phyloP scores from a whole-genome alignment of 805 yeast species.

The Limtongozyma cylindracea region DNA sequence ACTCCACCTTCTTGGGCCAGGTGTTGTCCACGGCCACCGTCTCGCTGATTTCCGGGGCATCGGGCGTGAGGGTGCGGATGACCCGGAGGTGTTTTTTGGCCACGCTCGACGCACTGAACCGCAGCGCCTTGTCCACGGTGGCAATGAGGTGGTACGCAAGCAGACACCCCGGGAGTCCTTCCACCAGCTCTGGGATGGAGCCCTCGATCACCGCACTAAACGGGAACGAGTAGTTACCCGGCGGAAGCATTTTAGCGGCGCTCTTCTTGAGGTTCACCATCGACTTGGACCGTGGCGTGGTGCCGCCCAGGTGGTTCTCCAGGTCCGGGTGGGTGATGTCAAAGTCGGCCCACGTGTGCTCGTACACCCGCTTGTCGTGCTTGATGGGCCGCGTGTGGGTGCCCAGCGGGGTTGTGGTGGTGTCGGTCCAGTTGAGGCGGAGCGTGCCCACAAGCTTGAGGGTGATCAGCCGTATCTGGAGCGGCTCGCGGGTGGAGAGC shows the following conservation, averaged over 20 bases:
- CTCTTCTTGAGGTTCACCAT: conserved; percentile 15
- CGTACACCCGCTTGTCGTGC: conserved; percentile 41
- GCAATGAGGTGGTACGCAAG: conserved; percentile 55
- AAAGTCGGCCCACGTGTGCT: conserved; percentile 53
- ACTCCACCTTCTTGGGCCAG: conserved; percentile 89
- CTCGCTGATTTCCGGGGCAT: conserved; percentile 68
- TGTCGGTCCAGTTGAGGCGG: conserved; percentile 39
- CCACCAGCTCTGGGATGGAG: conserved; percentile 62
- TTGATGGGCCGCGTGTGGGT: conserved; percentile 9
- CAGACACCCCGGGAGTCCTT: conserved; percentile 67
- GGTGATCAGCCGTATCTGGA: conserved; percentile 35
- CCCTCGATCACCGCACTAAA: conserved; percentile 76
- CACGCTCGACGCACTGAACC: conserved; percentile 37
- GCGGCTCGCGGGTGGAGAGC: conserved; percentile 50
- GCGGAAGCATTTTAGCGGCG: conserved; percentile 17
- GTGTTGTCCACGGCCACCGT: conserved; percentile 85
- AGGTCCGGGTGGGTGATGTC: conserved; percentile 18
- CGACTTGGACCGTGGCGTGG: conserved; percentile 14
- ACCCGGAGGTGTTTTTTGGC: conserved; percentile 56
- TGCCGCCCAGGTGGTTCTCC: conserved; percentile 11
- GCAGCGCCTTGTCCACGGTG: conserved; percentile 58
- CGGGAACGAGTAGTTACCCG: conserved; percentile 80
- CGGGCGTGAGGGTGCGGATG: conserved; percentile 70
- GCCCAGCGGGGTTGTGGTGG: conserved; percentile 18
- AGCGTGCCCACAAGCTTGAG: conserved; percentile 44